Base-by-base conservation (phyloP, 495 filamentous ascomycete genomes). In the Trichodelitschia bisporula region DNA sequence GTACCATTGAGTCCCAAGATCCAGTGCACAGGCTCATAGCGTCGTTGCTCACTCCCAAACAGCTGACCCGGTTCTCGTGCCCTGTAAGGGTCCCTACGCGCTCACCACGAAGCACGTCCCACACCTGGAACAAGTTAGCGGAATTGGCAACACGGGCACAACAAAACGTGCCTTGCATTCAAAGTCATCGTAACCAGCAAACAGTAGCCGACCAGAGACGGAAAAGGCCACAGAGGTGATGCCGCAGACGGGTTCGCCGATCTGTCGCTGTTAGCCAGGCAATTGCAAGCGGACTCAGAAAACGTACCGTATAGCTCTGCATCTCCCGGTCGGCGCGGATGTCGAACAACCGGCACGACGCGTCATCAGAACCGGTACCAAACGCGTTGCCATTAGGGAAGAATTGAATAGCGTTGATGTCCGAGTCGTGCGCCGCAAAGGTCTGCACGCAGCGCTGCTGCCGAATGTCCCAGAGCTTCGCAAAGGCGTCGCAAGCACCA, bases 341-440 rank as follows among this genome's bases (percentile, higher is more conserved):
- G 51, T 97, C 86, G 44, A 97, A 97, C 15, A 97, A 63, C 35
- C 86, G 72, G 66, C 86, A 97, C 26, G 83, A 90, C 32, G 86
- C 86, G 50, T 97, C 86, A 41, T 97, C 86, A 34, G 86, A 97
- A 37, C 86, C 86, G 29, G 86, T 97, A 38, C 91, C 89, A 44
- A 97, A 95, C 23, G 86, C 90, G 48, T 97, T 90, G 37, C 86
- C 86, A 47, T 93, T 90, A 28, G 86, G 86, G 70, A 97, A 95
- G 57, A 93, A 97, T 42, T 95, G 89, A 40, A 97, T 90, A 40
- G 86, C 86, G 48, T 97, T 97, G 61, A 97, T 97, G 43, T 97
- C 86, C 18, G 83, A 93, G 49, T 95, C 89, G 56, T 97, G 86
- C 23, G 89, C 86, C 29, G 84, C 80, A 46, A 97, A 97, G 1